These are phyloP conservation scores for Persicaria maculosa DNA, from an alignment of 148 eudicot species.

Conservation along the genomic window DNA sequence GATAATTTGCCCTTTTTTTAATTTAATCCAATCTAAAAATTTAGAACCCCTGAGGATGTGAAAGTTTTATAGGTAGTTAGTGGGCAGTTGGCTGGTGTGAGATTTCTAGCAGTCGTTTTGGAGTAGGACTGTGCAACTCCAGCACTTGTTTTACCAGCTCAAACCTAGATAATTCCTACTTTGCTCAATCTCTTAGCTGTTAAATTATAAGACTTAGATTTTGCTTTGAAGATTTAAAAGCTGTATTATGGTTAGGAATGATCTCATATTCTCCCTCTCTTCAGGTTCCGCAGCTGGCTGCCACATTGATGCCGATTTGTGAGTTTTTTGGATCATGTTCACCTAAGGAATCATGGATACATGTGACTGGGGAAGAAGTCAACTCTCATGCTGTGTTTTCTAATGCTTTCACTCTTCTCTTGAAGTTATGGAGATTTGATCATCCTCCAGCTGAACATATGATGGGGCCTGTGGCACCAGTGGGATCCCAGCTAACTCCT, in stretches of 20 bases:
- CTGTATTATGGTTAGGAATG: background rate
- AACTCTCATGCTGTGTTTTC: slow-evolving; percentile 80
- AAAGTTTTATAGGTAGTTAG: background rate
- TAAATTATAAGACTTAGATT: background rate
- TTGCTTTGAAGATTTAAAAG: background rate
- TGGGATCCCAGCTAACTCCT: slow-evolving; percentile 71
- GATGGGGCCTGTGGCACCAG: slow-evolving; percentile 49
- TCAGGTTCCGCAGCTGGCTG: slow-evolving; percentile 97
- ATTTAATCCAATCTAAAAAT: background rate
- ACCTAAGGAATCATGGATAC: slow-evolving; percentile 61
- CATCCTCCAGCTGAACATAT: slow-evolving; percentile 66
- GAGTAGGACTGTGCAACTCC: background rate
- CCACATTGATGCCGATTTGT: slow-evolving; percentile 87
- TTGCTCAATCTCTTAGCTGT: background rate
- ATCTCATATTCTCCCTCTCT: background rate
- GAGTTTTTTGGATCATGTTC: slow-evolving; percentile 90
- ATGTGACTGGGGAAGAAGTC: slow-evolving; percentile 60
- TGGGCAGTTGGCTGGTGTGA: background rate
- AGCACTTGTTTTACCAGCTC: background rate
- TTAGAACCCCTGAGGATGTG: background rate
- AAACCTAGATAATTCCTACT: background rate
- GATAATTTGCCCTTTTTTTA: background rate
- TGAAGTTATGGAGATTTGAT: slow-evolving; percentile 86
- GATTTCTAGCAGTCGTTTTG: background rate
- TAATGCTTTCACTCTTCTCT: slow-evolving; percentile 81